Conservation (phyloP, 106 monocot species). For the Dendrobium officinale region DNA sequence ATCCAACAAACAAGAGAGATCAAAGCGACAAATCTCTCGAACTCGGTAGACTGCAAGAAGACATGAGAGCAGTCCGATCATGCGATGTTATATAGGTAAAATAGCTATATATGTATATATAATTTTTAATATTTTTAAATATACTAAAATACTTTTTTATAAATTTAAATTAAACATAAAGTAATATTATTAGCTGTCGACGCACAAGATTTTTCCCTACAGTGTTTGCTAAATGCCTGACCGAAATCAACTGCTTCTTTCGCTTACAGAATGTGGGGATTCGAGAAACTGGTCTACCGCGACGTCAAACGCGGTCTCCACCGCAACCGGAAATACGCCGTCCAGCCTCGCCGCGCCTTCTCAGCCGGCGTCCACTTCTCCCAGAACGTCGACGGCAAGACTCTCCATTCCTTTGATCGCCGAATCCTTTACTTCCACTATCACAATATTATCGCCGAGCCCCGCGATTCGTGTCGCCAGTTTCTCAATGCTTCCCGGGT, state of each 20-base stretch:
- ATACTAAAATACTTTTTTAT: too few relatives aligned
- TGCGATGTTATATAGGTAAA: too few relatives aligned
- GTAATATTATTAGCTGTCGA: too few relatives aligned
- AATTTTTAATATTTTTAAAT: too few relatives aligned
- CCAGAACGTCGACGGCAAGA: conserved; percentile 45
- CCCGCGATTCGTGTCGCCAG: conserved; percentile 40
- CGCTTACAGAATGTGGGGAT: conserved; percentile 54
- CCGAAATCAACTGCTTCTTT: neutral
- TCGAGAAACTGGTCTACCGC: conserved; percentile 74
- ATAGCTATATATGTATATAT: too few relatives aligned
- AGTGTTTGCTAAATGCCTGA: neutral
- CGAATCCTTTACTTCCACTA: conserved; percentile 70
- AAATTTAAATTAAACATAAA: too few relatives aligned
- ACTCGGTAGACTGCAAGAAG: neutral
- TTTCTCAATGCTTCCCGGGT: conserved; percentile 21
- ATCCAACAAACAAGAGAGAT: neutral
- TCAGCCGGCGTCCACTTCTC: conserved; percentile 77
- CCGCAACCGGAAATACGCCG: conserved; percentile 60
- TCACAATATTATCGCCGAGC: conserved; percentile 45
- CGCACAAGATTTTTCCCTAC: too few relatives aligned
- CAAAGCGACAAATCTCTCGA: neutral
- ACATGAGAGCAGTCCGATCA: too few relatives aligned
- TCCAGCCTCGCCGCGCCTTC: conserved; percentile 47
- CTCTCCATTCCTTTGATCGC: conserved; percentile 33
- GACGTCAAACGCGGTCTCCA: conserved; percentile 42